Percentiles rank a stretch among this genome's conserved stretches.
Evolutionary conservation across 768 basidiomycete genomes (phyloP).

Genomic region (Phlebiopsis gigantea): DNA sequence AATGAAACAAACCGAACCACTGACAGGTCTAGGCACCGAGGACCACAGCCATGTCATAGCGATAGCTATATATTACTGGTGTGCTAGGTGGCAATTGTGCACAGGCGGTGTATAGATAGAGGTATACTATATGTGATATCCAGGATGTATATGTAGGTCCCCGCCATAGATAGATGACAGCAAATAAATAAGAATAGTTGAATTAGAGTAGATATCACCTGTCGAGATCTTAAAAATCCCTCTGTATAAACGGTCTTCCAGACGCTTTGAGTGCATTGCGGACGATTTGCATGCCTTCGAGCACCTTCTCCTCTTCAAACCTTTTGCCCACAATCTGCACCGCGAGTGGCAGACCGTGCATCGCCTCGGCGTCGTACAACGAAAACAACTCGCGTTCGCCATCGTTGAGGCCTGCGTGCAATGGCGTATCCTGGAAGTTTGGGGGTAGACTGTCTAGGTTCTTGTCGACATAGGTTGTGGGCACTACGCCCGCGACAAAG

Average conservation of each 20-base stretch:
- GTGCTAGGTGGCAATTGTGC: no score
- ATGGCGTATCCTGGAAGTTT: conserved; percentile 19
- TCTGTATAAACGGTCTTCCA: conserved; percentile 13
- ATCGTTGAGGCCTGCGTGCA: conserved; percentile 27
- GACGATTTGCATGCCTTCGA: conserved; percentile 41
- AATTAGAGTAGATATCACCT: no score
- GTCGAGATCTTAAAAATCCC: conserved; percentile 9
- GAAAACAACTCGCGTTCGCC: conserved; percentile 35
- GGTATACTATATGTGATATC: no score
- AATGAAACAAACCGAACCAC: no score
- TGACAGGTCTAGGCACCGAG: no score
- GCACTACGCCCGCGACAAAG: conserved; percentile 40
- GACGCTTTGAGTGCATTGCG: conserved; percentile 18
- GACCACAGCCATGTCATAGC: no score
- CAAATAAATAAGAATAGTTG: no score
- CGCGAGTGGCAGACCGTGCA: conserved; percentile 41
- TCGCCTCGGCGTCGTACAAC: conserved; percentile 35
- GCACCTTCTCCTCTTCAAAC: conserved; percentile 42
- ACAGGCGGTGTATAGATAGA: no score
- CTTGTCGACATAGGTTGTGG: conserved; percentile 35
- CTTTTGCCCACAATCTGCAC: conserved; percentile 39
- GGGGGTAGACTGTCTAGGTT: conserved; percentile 26
- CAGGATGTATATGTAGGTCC: no score
- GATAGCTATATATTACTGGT: no score
- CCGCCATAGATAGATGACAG: no score